phyloP scores from a whole-genome alignment of 345 rosid genomes.

The Gossypium raimondii region DNA sequence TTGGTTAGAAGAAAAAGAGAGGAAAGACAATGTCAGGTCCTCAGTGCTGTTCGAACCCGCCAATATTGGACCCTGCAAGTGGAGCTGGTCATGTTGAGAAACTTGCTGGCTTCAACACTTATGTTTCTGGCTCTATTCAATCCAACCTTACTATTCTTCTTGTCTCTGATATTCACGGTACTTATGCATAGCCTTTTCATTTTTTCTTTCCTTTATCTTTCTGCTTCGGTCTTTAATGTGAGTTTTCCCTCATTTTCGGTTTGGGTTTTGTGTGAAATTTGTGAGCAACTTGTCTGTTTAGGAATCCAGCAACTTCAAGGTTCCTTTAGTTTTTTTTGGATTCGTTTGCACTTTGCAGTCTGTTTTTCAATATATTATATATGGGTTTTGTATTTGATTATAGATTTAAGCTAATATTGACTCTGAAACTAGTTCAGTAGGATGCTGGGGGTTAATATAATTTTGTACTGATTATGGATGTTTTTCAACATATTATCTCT shows the following conservation, averaged over 20 bases:
- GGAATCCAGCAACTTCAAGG: neutral
- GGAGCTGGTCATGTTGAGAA: slow-evolving; percentile 63
- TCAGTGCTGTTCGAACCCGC: slow-evolving; percentile 77
- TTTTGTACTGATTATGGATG: neutral
- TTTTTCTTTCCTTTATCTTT: too few species aligned
- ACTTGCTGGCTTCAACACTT: slow-evolving; percentile 59
- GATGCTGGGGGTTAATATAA: neutral
- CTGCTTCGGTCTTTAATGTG: too few species aligned
- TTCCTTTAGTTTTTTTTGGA: too few species aligned
- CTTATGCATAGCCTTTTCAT: neutral
- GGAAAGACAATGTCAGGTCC: slow-evolving; percentile 46
- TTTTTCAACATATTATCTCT: neutral
- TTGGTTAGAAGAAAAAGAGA: neutral
- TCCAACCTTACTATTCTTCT: slow-evolving; percentile 59
- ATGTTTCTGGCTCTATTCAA: slow-evolving; percentile 54
- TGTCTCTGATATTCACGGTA: slow-evolving; percentile 63
- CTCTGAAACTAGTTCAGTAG: neutral
- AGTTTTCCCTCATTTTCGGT: too few species aligned
- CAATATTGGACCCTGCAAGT: slow-evolving; percentile 35
- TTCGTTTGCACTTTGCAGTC: too few species aligned
- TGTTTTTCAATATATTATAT: neutral
- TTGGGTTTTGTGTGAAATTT: neutral
- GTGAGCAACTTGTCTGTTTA: neutral
- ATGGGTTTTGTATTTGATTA: neutral
- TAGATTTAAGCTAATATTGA: neutral